A percentile compares a stretch with the other conserved stretches of the same genome.
These are phyloP conservation scores for Leptographium radiaticola DNA, from an alignment of 2,329 filamentous ascomycete genomes.

Conservation along the genomic window DNA sequence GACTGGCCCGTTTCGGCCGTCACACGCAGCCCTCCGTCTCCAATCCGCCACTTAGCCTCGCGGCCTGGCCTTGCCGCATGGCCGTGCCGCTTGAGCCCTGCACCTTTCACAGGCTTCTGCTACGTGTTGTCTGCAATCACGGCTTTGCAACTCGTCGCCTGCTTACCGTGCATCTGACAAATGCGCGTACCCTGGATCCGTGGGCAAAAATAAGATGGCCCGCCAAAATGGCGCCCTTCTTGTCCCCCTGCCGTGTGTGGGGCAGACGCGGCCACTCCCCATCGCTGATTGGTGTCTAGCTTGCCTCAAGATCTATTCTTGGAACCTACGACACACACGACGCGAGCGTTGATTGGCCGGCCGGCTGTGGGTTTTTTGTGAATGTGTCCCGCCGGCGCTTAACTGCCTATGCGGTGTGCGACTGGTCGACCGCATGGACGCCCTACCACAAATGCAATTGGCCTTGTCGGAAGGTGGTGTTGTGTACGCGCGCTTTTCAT, in stretches of 20 bases:
- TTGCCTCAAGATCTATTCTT: slow-evolving; percentile 1
- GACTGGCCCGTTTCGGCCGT: too few relatives aligned
- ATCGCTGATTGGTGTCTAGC: background rate
- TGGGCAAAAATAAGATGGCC: too few relatives aligned
- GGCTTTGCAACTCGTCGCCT: too few relatives aligned
- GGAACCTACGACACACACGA: background rate
- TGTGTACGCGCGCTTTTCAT: background rate
- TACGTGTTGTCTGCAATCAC: too few relatives aligned
- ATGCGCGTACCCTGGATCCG: too few relatives aligned
- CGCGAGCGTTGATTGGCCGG: background rate
- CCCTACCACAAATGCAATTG: background rate
- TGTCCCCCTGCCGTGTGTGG: background rate
- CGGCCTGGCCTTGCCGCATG: too few relatives aligned
- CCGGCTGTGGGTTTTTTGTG: background rate
- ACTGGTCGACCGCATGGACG: background rate
- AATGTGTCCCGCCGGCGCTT: slow-evolving; percentile 2
- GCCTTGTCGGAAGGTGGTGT: background rate
- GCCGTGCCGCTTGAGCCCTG: too few relatives aligned
- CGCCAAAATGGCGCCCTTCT: background rate
- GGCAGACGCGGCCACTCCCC: background rate
- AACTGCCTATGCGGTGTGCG: background rate
- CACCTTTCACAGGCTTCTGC: too few relatives aligned
- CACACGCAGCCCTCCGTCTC: too few relatives aligned
- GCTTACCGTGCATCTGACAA: too few relatives aligned
- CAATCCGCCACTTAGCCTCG: too few relatives aligned